Percentiles rank a stretch among this genome's conserved stretches.
Conservation (phyloP, 768 basidiomycete genomes). For the Leucocoprinus birnbaumii region DNA sequence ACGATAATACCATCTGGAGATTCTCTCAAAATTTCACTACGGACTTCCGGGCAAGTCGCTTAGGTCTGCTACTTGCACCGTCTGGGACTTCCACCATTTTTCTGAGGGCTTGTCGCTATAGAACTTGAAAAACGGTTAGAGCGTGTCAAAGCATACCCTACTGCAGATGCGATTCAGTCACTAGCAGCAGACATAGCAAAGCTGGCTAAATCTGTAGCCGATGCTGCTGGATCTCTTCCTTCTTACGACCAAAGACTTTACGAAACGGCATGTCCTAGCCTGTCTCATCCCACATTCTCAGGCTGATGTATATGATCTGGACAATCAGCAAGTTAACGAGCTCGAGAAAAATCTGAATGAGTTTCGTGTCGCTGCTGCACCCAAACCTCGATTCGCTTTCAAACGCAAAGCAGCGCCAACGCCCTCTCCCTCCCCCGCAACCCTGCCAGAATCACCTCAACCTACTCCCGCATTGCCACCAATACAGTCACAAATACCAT, state of each 20-base stretch:
- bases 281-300: background rate
- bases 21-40: constrained; percentile 50
- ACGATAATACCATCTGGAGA: constrained; percentile 33
- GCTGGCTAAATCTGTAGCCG: constrained; percentile 58
- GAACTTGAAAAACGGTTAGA: constrained; percentile 49
- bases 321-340: constrained; percentile 58
- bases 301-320: background rate
- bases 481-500: constrained; percentile 11
- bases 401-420: constrained; percentile 37
- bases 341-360: constrained; percentile 56
- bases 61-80: constrained; percentile 40
- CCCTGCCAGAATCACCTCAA: background rate
- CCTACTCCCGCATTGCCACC: background rate
- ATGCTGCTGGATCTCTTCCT: constrained; percentile 64
- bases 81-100: constrained; percentile 10
- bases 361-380: constrained; percentile 39
- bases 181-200: constrained; percentile 51
- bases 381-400: constrained; percentile 65
- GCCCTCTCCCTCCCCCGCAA: constrained; percentile 12
- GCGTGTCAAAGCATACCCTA: constrained; percentile 28
- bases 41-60: constrained; percentile 46
- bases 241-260: constrained; percentile 74
- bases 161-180: constrained; percentile 36
- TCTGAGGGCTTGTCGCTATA: constrained; percentile 22
- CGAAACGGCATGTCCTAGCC: constrained; percentile 32